Conservation (phyloP, 768 basidiomycete genomes). For the Hortiboletus flavorubellus region DNA sequence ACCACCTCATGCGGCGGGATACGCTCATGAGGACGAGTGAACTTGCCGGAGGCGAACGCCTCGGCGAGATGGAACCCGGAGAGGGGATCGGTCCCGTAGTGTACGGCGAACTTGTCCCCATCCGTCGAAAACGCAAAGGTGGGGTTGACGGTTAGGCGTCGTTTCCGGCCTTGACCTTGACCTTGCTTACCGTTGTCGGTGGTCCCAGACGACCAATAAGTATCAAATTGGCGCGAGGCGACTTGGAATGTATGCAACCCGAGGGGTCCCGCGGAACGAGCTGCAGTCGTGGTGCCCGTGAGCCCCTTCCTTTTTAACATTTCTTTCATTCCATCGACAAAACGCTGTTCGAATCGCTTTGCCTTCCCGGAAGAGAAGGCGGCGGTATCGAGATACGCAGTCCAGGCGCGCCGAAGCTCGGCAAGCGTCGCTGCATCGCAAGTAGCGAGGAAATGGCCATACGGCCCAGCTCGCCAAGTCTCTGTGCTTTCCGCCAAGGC, state of each 20-base stretch:
- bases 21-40: neutral
- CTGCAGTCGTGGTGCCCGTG: conserved; percentile 3
- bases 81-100: conserved; percentile 30
- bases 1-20: conserved; percentile 10
- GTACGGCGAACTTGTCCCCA: conserved; percentile 24
- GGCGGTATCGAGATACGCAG: conserved; percentile 12
- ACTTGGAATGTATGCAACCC: neutral
- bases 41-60: conserved; percentile 12
- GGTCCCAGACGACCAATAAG: conserved; percentile 23
- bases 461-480: conserved; percentile 25
- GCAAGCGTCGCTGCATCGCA: conserved; percentile 22
- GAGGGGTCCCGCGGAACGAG: conserved; percentile 30
- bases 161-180: neutral
- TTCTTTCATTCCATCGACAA: conserved; percentile 10
- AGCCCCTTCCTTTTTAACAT: neutral
- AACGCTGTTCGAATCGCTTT: conserved; percentile 10
- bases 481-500: conserved; percentile 12
- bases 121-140: conserved; percentile 29
- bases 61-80: conserved; percentile 32
- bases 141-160: conserved; percentile 19
- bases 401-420: conserved; percentile 21
- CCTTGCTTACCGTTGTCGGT: conserved; percentile 4
- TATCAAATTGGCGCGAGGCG: conserved; percentile 15
- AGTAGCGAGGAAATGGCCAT: conserved; percentile 19
- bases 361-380: conserved; percentile 2